Base-by-base conservation (phyloP, 306 rosid genomes). In the Begonia peltatifolia region DNA sequence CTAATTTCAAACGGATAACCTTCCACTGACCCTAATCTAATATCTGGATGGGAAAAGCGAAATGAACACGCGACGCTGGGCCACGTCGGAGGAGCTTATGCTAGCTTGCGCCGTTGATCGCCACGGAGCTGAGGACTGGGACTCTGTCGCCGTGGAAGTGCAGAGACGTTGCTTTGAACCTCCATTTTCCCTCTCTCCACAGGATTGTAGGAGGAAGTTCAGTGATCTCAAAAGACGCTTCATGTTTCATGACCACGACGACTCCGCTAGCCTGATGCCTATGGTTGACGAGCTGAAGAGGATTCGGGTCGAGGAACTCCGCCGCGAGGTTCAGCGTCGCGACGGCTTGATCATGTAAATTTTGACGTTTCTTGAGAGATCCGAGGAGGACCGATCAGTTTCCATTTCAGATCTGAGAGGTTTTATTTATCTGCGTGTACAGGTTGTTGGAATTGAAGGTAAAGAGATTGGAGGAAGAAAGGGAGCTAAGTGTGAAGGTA, bases 401-500 rank as follows among this genome's bases (percentile, higher is more conserved):
- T 30, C 11, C 14, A 13, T 41, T 13, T 35, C 52, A 68, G 74
- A 72, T 72, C 77, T 72, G 56, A 72, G 57, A 16, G 22, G 15
- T 10, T 59, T 57, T 55, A 36, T 65, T 16, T 59, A 46, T 54
- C 13, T 67, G 12, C 58, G 30, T 38, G 22, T 38, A 51, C 84
- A 78, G 84, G 84, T 74, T 76, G 59, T 70, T 77, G 79, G 77
- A 77, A 69, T 53, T 48, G 75, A 74, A 78, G 70, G 68, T 78
- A 59, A 70, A 78, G 80, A 59, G 54, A 50, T 48, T 78, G 70
- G 74, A 74, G 67, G 75, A 70, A 60, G 84, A 74, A 58, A 55
- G 80, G 23, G 67, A 70, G 20, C 63, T 57, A 23, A 54, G 72
- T 54, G 47, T 54, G 43, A 59, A 62, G 46, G 52, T 51, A 14